Conservation (phyloP, 2,329 filamentous ascomycete genomes). For the Fusarium longipes region DNA sequence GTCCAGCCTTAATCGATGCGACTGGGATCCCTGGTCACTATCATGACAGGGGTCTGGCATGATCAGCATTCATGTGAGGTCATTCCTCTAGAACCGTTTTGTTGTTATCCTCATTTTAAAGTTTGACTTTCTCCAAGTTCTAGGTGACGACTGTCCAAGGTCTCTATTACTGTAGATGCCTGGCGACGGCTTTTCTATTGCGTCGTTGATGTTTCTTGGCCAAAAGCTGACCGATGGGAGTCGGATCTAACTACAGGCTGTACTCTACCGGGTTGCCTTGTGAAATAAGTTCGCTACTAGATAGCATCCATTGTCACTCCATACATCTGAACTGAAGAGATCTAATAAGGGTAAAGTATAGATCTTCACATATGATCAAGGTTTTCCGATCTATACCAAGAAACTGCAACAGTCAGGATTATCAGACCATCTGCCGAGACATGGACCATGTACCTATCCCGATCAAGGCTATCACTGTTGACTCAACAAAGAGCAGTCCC, state of each 20-base stretch:
- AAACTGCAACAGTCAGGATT: not conserved
- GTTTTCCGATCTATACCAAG: not conserved
- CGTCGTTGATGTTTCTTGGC: not conserved
- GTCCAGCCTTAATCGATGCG: conserved; percentile 14
- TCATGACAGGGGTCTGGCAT: not conserved
- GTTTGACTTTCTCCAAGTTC: conserved; percentile 6
- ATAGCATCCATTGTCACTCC: too few relatives aligned
- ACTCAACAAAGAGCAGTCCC: not conserved
- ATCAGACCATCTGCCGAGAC: not conserved
- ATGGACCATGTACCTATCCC: not conserved
- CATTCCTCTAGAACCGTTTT: conserved; percentile 23
- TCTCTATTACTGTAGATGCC: not conserved
- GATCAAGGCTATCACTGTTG: not conserved
- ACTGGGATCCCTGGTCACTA: conserved; percentile 32
- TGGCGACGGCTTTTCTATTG: not conserved
- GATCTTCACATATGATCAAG: conserved; percentile 1
- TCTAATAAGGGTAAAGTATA: not conserved
- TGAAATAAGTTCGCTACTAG: too few relatives aligned
- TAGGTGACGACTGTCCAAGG: not conserved
- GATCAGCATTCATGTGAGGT: conserved; percentile 38
- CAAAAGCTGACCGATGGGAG: not conserved
- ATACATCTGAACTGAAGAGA: too few relatives aligned
- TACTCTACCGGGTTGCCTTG: too few relatives aligned
- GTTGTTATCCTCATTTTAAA: conserved; percentile 11
- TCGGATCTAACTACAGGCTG: not conserved